These are phyloP conservation scores for Candida neerlandica DNA, from an alignment of 1,139 yeast genomes.

Conservation along the genomic window DNA sequence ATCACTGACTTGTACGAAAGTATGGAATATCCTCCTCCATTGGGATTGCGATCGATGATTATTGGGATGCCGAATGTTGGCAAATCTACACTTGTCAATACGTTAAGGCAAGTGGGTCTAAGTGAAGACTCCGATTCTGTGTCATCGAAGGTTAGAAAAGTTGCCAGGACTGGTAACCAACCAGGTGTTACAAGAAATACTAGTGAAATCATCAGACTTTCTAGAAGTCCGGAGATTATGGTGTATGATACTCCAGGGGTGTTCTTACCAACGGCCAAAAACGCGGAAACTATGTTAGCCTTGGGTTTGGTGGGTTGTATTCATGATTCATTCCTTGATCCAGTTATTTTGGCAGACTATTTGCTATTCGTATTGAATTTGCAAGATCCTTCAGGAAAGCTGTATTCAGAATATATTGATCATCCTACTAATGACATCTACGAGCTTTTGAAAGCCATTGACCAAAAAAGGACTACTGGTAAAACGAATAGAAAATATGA, in stretches of 20 bases:
- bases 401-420: slow-evolving; percentile 49
- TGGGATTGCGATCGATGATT: slow-evolving; percentile 76
- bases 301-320: slow-evolving; percentile 79
- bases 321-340: slow-evolving; percentile 71
- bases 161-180: slow-evolving; percentile 81
- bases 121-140: slow-evolving; percentile 18
- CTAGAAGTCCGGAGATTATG: slow-evolving; percentile 64
- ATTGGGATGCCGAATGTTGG: slow-evolving; percentile 99
- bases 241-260: slow-evolving; percentile 95
- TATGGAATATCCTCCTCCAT: slow-evolving; percentile 72
- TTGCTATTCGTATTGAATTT: slow-evolving; percentile 72
- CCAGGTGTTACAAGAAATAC: slow-evolving; percentile 91
- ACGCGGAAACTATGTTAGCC: slow-evolving; percentile 71
- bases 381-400: slow-evolving; percentile 51
- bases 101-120: slow-evolving; percentile 61
- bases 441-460: slow-evolving; percentile 59
- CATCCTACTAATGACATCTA: slow-evolving; percentile 78
- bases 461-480: slow-evolving; percentile 41
- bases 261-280: slow-evolving; percentile 72
- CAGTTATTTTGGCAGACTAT: slow-evolving; percentile 85
- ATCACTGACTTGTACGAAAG: slow-evolving; percentile 46
- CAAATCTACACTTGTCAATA: slow-evolving; percentile 84
- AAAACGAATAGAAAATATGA: slow-evolving; percentile 41
- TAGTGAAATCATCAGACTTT: slow-evolving; percentile 72
- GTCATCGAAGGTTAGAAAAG: slow-evolving; percentile 55